Evolutionary conservation across 2,329 filamentous ascomycete species (phyloP), one percentile per base, ranked within the genome.

Genomic region (Xylariaceae sp.): DNA sequence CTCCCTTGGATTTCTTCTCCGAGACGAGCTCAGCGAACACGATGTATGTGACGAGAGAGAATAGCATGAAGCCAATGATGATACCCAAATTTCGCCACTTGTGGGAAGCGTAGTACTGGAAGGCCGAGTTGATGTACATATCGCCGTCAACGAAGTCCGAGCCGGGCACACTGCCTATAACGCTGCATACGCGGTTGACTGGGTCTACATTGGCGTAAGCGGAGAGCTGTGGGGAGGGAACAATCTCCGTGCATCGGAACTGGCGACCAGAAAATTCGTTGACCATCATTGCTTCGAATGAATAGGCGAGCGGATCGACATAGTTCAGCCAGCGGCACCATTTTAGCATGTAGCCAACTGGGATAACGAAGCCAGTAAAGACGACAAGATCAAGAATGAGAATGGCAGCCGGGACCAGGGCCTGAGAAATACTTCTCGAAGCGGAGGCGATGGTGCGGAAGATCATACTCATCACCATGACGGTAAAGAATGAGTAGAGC

Each of bases 271-370:
- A 72, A 67, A 95, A 95, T 70, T 96, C 91, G 70, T 95, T 95
- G 60, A 88, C 80, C 79, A 92, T 86, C 30, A 95, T 76, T 0
- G 84, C 76, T 69, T 95, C 89, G 65, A 95, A 95, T 0, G 84
- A 83, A 60, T 95, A 95, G 1, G 82, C 83, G 8, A 95, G 79
- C 2, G 89, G 88, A 57, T 95, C 85, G 40, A 94, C 74, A 67
- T 89, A 92, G 67, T 87, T 87, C 58, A 95, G 82, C 90, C 90
- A 95, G 57, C 84, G 79, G 63, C 87, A 87, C 89, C 89, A 95
- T 1, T 75, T 80, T 5, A 87, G 78, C 87, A 90, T 94, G 71
- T 92, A 83, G 51, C 74, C 70, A 63, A 78, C 79, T 0, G 80
- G 81, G 51, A 86, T 78, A 54, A 83, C 79, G 67, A 91, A 88